phyloP scores from a whole-genome alignment of 345 rosid genomes.

The Eucalyptus caleyi region DNA sequence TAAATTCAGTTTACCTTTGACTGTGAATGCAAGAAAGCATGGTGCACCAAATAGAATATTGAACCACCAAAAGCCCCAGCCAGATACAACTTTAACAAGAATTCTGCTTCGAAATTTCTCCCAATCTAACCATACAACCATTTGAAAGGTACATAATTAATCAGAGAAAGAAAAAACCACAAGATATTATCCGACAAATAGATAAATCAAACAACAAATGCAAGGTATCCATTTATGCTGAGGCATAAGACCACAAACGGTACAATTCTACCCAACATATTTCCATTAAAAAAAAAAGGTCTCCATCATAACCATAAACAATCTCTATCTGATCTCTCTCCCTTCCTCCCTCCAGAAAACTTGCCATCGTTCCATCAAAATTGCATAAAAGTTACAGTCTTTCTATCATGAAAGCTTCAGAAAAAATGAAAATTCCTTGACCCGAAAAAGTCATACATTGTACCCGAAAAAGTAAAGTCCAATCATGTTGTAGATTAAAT shows the following conservation, averaged over 20 bases:
- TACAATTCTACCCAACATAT: neutral
- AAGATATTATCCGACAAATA: neutral
- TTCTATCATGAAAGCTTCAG: neutral
- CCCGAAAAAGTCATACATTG: slow-evolving; percentile 37
- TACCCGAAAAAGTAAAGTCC: slow-evolving; percentile 93
- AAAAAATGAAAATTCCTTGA: neutral
- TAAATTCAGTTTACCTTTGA: slow-evolving; percentile 36
- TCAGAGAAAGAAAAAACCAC: neutral
- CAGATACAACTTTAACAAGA: slow-evolving; percentile 58
- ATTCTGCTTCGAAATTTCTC: slow-evolving; percentile 54
- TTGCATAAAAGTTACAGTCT: neutral
- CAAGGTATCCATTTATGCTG: neutral
- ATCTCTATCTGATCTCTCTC: neutral
- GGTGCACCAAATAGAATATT: slow-evolving; percentile 56
- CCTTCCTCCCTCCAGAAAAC: neutral
- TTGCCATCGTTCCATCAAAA: neutral
- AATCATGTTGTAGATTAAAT: slow-evolving; percentile 73
- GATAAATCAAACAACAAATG: neutral
- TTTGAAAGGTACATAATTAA: neutral
- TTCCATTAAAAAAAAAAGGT: neutral
- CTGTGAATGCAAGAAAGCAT: slow-evolving; percentile 29
- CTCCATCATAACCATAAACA: neutral
- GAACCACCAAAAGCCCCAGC: slow-evolving; percentile 85
- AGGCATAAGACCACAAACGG: neutral
- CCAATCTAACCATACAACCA: slow-evolving; percentile 35